These are phyloP conservation scores for Immersiella caudata DNA, from an alignment of 495 filamentous ascomycete species.

Conservation along the genomic window DNA sequence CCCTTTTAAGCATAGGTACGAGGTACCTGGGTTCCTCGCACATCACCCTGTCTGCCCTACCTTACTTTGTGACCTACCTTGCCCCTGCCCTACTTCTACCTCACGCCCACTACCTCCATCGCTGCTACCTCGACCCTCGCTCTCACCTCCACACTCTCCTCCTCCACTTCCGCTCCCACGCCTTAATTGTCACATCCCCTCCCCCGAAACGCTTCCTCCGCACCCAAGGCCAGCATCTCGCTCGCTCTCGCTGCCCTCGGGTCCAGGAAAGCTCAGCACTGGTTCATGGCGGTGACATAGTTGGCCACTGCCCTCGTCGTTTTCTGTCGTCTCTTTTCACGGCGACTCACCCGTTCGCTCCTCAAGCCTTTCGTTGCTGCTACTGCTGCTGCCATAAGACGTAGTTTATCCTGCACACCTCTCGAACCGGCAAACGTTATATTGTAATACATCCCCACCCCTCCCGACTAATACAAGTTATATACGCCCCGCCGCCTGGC, in stretches of 20 bases:
- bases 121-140: slow-evolving; percentile 8
- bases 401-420: slow-evolving; percentile 27
- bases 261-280: slow-evolving; percentile 22
- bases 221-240: slow-evolving; percentile 26
- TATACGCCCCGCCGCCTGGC: slow-evolving; percentile 15
- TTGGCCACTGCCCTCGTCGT: slow-evolving; percentile 14
- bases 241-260: slow-evolving; percentile 23
- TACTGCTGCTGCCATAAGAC: slow-evolving; percentile 27
- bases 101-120: not conserved
- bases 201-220: slow-evolving; percentile 10
- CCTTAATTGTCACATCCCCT: slow-evolving; percentile 20
- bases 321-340: slow-evolving; percentile 17
- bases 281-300: slow-evolving; percentile 29
- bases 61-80: slow-evolving; percentile 7
- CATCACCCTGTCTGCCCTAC: slow-evolving; percentile 3
- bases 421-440: slow-evolving; percentile 30
- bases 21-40: slow-evolving; percentile 1
- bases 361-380: slow-evolving; percentile 22
- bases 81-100: slow-evolving; percentile 18
- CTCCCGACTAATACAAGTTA: slow-evolving; percentile 23
- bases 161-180: not conserved
- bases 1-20: slow-evolving; percentile 26
- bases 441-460: slow-evolving; percentile 30
- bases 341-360: slow-evolving; percentile 21
- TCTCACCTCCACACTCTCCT: not conserved